phyloP scores from a whole-genome alignment of 495 filamentous ascomycete species.

The Lepidopterella palustris region DNA sequence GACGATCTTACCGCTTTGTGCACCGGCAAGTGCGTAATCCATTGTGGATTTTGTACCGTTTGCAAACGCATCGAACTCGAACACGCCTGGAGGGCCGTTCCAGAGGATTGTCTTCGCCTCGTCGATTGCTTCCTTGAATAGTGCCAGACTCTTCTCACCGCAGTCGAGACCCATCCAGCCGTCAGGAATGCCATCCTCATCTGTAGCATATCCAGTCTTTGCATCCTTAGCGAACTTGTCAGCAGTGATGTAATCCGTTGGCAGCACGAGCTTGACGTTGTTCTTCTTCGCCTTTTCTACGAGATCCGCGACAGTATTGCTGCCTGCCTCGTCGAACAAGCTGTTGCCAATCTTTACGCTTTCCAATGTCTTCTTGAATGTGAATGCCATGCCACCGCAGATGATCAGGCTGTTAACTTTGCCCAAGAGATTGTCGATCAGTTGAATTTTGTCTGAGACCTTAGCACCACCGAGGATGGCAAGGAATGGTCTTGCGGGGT shows the following conservation, averaged over 20 bases:
- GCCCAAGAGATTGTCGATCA: conserved; percentile 95
- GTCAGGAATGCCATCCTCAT: conserved; percentile 84
- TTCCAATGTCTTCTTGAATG: conserved; percentile 98
- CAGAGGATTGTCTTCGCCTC: conserved; percentile 95
- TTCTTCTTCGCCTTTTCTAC: conserved; percentile 95
- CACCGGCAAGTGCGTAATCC: conserved; percentile 74
- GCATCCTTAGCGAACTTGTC: conserved; percentile 91
- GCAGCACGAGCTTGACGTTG: conserved; percentile 88
- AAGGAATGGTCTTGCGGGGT: conserved; percentile 90
- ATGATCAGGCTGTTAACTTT: conserved; percentile 97
- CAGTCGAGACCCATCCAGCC: conserved; percentile 97
- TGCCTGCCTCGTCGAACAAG: conserved; percentile 89
- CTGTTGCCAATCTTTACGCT: conserved; percentile 82
- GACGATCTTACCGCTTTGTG: conserved; percentile 76
- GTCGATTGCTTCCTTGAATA: conserved; percentile 77
- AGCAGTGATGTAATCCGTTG: conserved; percentile 90
- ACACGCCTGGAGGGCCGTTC: conserved; percentile 95
- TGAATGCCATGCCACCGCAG: conserved; percentile 98
- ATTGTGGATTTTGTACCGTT: conserved; percentile 84
- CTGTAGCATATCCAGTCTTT: conserved; percentile 71
- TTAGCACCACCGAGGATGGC: conserved; percentile 97
- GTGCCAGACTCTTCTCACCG: conserved; percentile 76
- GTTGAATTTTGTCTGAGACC: conserved; percentile 98
- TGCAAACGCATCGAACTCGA: conserved; percentile 93
- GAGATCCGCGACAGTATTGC: conserved; percentile 83